Conservation (phyloP, 1,139 yeast species). For the Sugiyamaella neomexicana region DNA sequence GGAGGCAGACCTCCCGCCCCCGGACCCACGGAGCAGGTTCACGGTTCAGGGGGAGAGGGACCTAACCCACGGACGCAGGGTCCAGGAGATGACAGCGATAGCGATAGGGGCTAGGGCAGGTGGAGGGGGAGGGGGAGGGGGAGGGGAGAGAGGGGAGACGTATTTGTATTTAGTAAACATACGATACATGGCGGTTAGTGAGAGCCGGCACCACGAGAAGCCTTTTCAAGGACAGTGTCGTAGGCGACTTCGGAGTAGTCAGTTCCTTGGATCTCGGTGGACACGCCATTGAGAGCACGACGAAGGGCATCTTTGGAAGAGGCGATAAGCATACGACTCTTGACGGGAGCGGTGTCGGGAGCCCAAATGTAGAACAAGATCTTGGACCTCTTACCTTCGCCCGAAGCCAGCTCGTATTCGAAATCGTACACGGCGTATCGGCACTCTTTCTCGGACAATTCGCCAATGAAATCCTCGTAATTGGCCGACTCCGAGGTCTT, state of each 20-base stretch:
- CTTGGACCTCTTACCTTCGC: slow-evolving; percentile 94
- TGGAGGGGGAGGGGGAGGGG: not conserved
- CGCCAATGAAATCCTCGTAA: slow-evolving; percentile 81
- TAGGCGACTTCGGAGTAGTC: slow-evolving; percentile 95
- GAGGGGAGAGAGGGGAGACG: not conserved
- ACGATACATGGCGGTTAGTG: slow-evolving; percentile 41
- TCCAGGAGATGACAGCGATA: too few relatives aligned
- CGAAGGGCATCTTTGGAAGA: slow-evolving; percentile 96
- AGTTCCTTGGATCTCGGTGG: slow-evolving; percentile 95
- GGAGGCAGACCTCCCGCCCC: not conserved
- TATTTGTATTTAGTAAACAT: not conserved
- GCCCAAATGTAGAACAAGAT: slow-evolving; percentile 95
- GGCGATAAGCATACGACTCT: slow-evolving; percentile 94
- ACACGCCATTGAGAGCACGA: slow-evolving; percentile 93
- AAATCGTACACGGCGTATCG: slow-evolving; percentile 96
- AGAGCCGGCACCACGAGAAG: slow-evolving; percentile 75
- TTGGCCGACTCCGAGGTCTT: slow-evolving; percentile 70
- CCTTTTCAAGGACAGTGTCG: slow-evolving; percentile 88
- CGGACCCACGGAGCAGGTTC: too few relatives aligned
- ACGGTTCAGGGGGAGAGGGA: too few relatives aligned
- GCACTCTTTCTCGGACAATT: slow-evolving; percentile 94
- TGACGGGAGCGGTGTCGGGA: slow-evolving; percentile 94
- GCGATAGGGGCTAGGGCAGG: too few relatives aligned
- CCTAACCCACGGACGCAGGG: too few relatives aligned
- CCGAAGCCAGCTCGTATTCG: slow-evolving; percentile 84